Evolutionary conservation across 225 moss, liverwort and hornwort genomes (phyloP).

Genomic region (Polytrichum commune): DNA sequence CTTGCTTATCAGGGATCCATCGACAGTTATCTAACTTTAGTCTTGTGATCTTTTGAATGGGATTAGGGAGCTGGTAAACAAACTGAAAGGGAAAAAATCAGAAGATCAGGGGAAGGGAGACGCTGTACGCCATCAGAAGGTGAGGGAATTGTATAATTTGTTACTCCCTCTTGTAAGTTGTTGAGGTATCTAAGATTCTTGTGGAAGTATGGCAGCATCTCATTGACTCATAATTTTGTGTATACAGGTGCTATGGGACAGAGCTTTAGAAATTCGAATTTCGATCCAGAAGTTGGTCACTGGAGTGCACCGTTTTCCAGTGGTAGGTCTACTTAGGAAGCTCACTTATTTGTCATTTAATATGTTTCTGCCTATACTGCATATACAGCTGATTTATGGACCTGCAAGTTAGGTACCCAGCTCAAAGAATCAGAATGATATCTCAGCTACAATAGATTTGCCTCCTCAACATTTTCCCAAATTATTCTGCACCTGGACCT

Average conservation of each 20-base stretch:
- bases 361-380: too few relatives aligned
- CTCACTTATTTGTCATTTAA: neutral
- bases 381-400: too few relatives aligned
- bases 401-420: too few relatives aligned
- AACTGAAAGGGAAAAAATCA: conserved; percentile 51
- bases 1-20: neutral
- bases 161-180: neutral
- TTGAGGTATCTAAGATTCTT: too few relatives aligned
- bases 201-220: too few relatives aligned
- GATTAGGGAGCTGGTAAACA: conserved; percentile 62
- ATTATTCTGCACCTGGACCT: too few relatives aligned
- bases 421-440: too few relatives aligned
- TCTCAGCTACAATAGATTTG: too few relatives aligned
- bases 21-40: neutral
- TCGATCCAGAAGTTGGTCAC: conserved; percentile 71
- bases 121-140: conserved; percentile 80
- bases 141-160: conserved; percentile 12
- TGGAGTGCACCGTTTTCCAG: conserved; percentile 64
- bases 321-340: conserved; percentile 33
- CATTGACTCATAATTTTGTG: too few relatives aligned
- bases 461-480: too few relatives aligned
- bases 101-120: conserved; percentile 73
- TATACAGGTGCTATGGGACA: conserved; percentile 76
- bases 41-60: neutral
- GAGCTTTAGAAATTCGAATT: conserved; percentile 79